These are phyloP conservation scores for Yamadazyma aaseri DNA, from an alignment of 1,139 yeast species.

Conservation along the genomic window DNA sequence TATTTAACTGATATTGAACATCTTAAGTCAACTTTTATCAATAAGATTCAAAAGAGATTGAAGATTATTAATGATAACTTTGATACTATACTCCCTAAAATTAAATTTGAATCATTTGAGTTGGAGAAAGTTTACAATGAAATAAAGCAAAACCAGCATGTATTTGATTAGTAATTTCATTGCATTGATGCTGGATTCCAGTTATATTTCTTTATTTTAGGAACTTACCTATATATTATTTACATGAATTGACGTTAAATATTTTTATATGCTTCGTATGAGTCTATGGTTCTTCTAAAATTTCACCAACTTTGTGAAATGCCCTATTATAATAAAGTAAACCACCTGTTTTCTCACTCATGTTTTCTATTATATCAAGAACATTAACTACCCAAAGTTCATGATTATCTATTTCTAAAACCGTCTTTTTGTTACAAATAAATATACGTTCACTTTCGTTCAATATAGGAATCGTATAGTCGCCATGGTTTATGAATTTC, in stretches of 20 bases:
- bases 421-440: slow-evolving; percentile 57
- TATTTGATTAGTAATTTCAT: slow-evolving; percentile 1
- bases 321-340: slow-evolving; percentile 61
- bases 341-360: slow-evolving; percentile 47
- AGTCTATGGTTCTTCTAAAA: slow-evolving; percentile 4
- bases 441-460: slow-evolving; percentile 59
- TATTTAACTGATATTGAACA: slow-evolving; percentile 18
- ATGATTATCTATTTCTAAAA: slow-evolving; percentile 69
- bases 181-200: too few relatives aligned
- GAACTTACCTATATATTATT: slow-evolving; percentile 2
- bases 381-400: slow-evolving; percentile 85
- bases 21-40: slow-evolving; percentile 23
- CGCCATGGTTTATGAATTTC: slow-evolving; percentile 18
- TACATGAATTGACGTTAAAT: slow-evolving; percentile 12
- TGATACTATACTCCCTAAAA: slow-evolving; percentile 37
- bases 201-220: too few relatives aligned
- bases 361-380: slow-evolving; percentile 41
- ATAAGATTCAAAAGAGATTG: slow-evolving; percentile 29
- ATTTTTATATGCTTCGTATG: slow-evolving; percentile 1
- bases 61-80: slow-evolving; percentile 36
- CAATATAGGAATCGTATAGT: slow-evolving; percentile 52
- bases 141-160: slow-evolving; percentile 2
- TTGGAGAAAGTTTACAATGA: slow-evolving; percentile 13
- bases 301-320: slow-evolving; percentile 56
- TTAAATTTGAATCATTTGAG: slow-evolving; percentile 22